These are phyloP conservation scores for Nicotiana tabacum DNA, from an alignment of 257 asterid species.

Conservation along the genomic window DNA sequence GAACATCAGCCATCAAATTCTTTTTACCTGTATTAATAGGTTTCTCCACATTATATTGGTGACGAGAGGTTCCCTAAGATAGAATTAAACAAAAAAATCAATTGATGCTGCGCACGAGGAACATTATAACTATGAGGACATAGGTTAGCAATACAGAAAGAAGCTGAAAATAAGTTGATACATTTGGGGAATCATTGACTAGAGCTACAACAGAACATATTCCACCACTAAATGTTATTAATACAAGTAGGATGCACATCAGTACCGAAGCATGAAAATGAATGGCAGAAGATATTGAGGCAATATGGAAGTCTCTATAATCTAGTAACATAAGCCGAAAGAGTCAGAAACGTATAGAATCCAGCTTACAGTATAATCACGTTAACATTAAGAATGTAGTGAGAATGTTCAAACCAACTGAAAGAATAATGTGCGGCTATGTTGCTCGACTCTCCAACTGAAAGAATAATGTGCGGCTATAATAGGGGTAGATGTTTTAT, in stretches of 20 bases:
- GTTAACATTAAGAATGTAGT: neutral
- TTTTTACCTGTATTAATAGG: conserved; percentile 70
- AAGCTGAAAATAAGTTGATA: neutral
- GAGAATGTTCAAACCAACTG: neutral
- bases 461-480: no score
- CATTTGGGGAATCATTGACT: neutral
- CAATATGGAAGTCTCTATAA: neutral
- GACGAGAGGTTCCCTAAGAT: conserved; percentile 86
- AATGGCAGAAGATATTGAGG: neutral
- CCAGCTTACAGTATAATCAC: neutral
- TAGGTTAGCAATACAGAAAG: neutral
- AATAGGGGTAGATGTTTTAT: neutral
- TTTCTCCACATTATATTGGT: conserved; percentile 99
- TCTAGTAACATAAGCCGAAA: neutral
- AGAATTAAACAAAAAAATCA: conserved; percentile 5
- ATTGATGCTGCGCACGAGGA: neutral
- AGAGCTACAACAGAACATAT: neutral
- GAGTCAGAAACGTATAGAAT: neutral
- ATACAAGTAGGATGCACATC: neutral
- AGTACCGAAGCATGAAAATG: neutral
- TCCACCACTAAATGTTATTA: neutral
- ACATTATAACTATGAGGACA: neutral
- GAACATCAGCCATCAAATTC: neutral
- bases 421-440: neutral
- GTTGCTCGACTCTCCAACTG: neutral